Evolutionary conservation across 2,329 filamentous ascomycete genomes (phyloP), one percentile per base, ranked within the genome.

Genomic region (Hypomyces rosellus): DNA sequence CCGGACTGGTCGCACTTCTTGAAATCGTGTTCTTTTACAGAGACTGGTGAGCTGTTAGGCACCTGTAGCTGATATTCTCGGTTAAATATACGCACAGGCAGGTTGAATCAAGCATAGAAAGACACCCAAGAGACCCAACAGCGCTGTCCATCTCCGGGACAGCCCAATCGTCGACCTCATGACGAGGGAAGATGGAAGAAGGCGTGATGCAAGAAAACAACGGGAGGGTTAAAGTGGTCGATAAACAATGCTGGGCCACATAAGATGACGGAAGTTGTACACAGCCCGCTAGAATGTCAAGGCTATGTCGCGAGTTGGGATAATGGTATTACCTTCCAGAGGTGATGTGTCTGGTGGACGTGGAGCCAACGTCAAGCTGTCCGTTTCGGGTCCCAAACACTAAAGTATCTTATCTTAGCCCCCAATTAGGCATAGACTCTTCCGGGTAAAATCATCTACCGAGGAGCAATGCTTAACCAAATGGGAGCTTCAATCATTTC

Each of bases 1-100:
- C 93, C 93, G 4, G 92, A 93, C 67, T 99, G 92, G 59, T 87
- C 75, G 74, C 93, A 99, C 61, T 87, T 96, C 67, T 97, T 99
- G 78, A 97, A 99, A 68, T 95, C 91, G 62, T 96, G 84, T 65
- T 96, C 87, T 73, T 99, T 99, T 47, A 99, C 93, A 61, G 81
- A 77, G 57, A 81, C 90, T 95, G 33, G 12, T 12, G 8, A 9
- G 4, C 7, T 41, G 38, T 41, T 20, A 41, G 38, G 12, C 4
- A n/a, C 11, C 15, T 38, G 6, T 38, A 16, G 7, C 15, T 9
- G 3, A 5, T 6, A 41, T 4, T 41, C 7, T 11, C 11, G 4
- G 33, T 22, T 38, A 9, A 16, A 4, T 1, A 16, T 11, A 14
- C 80, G 66, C 74, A 88, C 87, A 75, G 71, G 80, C 79, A 63